Conservation (phyloP, 2,329 filamentous ascomycete species). For the Cercospora zeina region DNA sequence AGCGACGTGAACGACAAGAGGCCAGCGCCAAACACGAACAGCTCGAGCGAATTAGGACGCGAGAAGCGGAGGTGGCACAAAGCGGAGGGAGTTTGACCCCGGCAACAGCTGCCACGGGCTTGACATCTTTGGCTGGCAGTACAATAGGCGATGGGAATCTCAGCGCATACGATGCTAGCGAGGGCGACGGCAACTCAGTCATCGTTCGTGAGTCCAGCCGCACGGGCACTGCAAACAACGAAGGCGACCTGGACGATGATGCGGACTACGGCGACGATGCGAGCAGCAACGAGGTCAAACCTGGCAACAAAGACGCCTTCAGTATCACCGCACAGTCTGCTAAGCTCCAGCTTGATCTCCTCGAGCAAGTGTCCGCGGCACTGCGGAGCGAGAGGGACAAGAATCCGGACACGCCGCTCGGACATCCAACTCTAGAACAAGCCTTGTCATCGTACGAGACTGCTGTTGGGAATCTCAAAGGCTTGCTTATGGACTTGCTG, state of each 20-base stretch:
- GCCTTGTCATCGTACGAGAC: constrained; percentile 84
- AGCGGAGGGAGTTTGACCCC: constrained; percentile 36
- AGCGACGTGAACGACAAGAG: constrained; percentile 70
- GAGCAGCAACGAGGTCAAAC: constrained; percentile 71
- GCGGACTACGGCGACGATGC: constrained; percentile 80
- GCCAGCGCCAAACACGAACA: constrained; percentile 81
- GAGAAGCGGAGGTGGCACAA: constrained; percentile 33
- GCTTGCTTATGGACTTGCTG: constrained; percentile 79
- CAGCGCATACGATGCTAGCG: constrained; percentile 59
- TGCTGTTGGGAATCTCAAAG: constrained; percentile 83
- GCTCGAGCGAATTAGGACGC: constrained; percentile 50
- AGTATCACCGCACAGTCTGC: constrained; percentile 96
- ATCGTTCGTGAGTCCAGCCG: constrained; percentile 50
- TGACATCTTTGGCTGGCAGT: constrained; percentile 48
- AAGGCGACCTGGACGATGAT: constrained; percentile 62
- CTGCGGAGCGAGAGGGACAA: constrained; percentile 69
- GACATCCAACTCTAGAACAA: constrained; percentile 72
- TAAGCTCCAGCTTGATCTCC: constrained; percentile 85
- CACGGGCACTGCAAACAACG: constrained; percentile 50
- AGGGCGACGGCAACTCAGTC: constrained; percentile 54
- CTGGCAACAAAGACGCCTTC: constrained; percentile 85
- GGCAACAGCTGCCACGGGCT: constrained; percentile 48
- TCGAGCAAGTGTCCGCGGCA: constrained; percentile 81
- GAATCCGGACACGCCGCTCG: constrained; percentile 71
- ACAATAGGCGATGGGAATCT: constrained; percentile 54